Evolutionary conservation across 164 flowering plant species (phyloP), one percentile per base, ranked within the genome.

Genomic region (Sextonia rubra): DNA sequence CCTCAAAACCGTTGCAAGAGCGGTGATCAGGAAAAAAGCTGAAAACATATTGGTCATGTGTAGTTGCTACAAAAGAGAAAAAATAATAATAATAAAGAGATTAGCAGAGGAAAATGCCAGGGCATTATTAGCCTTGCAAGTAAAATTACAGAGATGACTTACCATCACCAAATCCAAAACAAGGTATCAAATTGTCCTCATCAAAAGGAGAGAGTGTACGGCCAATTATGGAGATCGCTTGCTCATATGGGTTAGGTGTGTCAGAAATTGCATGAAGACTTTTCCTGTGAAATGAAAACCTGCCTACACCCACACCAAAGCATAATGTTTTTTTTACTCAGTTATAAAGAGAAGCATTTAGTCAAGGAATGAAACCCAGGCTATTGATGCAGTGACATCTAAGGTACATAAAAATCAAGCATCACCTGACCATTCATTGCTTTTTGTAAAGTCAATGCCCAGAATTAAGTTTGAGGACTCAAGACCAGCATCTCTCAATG

Each of bases 161-260:
- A 93, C 98, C 97, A 85, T 93, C 98, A 48, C 98, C 98, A 81
- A 93, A 93, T 69, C 98, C 98, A 80, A 89, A 91, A 81, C 98
- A 93, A 61, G 97, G 98, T 80, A 93, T 91, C 79, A 91, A 77
- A 70, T 88, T 85, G 76, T 93, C 98, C 76, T 93, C 98, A 73
- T 93, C 98, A 69, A 91, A 93, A 20, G 93, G 88, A 76, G 97
- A 81, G 60, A 93, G 77, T 52, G 97, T 91, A 18, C 84, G 88
- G 18, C 97, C 96, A 80, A 93, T 90, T 47, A 93, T 88, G 64
- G 98, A 90, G 66, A 93, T 93, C 48, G 98, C 97, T 83, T 91
- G 92, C 74, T 90, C 93, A 69, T 93, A 93, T 0, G 98, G 98
- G 74, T 93, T 93, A n/a, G 80, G 91, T 17, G 52, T 78, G 73